Conservation (phyloP, 108 stramenopile species). For the Parietichytrium sp. region DNA sequence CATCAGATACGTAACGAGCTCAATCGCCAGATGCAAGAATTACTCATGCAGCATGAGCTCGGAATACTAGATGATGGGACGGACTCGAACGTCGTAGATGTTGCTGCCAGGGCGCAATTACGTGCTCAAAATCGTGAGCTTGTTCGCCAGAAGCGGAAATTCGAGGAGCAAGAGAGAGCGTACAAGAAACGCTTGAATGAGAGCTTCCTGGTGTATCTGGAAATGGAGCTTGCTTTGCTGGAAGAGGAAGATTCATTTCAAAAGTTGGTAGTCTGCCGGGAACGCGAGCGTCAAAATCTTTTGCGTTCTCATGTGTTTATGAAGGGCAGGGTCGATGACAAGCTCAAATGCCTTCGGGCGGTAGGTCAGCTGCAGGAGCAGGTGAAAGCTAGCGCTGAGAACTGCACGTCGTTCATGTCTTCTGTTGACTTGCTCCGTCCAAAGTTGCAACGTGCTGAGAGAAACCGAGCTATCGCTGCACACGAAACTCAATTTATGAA, state of each 20-base stretch:
- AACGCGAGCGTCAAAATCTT: not conserved
- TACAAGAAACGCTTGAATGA: not conserved
- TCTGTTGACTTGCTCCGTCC: not conserved
- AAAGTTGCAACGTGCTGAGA: not conserved
- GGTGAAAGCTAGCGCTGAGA: not conserved
- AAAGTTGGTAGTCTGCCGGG: not conserved
- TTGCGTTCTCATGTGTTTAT: not conserved
- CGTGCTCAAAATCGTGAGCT: slow-evolving; percentile 25
- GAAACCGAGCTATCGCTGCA: not conserved
- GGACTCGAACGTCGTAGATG: not conserved
- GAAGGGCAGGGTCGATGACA: not conserved
- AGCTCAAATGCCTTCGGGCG: not conserved
- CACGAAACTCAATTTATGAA: slow-evolving; percentile 5
- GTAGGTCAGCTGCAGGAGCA: not conserved
- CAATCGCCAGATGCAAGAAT: slow-evolving; percentile 24
- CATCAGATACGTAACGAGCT: slow-evolving; percentile 9
- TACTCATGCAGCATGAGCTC: slow-evolving; percentile 30
- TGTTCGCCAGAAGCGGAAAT: not conserved
- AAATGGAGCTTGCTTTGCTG: not conserved
- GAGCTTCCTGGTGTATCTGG: not conserved
- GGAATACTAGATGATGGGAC: not conserved
- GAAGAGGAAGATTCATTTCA: not conserved
- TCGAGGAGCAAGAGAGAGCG: not conserved
- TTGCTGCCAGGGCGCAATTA: not conserved
- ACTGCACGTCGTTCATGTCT: not conserved